Evolutionary conservation across 2,329 filamentous ascomycete species (phyloP).

Genomic region (Acephala macrosclerotiorum): DNA sequence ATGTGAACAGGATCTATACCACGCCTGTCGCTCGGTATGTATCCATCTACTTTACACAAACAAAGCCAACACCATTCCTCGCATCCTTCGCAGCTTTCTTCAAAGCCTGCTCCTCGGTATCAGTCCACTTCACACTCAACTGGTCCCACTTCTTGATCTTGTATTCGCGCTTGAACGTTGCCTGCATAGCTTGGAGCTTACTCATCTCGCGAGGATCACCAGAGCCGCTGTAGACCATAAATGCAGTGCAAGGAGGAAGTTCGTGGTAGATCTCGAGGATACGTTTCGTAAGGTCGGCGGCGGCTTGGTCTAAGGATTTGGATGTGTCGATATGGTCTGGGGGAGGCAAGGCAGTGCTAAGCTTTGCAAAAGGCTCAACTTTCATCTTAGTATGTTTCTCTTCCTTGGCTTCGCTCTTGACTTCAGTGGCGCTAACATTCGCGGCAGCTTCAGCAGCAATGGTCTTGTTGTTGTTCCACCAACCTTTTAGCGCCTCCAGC

Average conservation of each 20-base stretch:
- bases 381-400: neutral
- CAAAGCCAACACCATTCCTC: conserved; percentile 68
- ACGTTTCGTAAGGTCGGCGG: conserved; percentile 47
- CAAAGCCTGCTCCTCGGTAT: conserved; percentile 69
- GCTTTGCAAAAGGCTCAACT: neutral
- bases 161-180: conserved; percentile 69
- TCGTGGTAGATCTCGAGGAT: conserved; percentile 62
- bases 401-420: neutral
- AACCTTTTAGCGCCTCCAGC: conserved; percentile 69
- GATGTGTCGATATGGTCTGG: conserved; percentile 21
- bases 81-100: conserved; percentile 63
- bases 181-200: conserved; percentile 64
- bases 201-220: conserved; percentile 74
- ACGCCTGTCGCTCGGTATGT: neutral
- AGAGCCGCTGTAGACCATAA: conserved; percentile 71
- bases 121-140: conserved; percentile 72
- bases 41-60: conserved; percentile 64
- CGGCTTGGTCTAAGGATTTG: conserved; percentile 33
- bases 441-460: conserved; percentile 21
- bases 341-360: conserved; percentile 2
- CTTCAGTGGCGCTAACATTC: neutral
- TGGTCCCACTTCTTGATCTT: conserved; percentile 73
- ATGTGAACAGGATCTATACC: neutral
- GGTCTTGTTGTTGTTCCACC: conserved; percentile 67
- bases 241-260: conserved; percentile 69